Evolutionary conservation across 345 rosid genomes (phyloP).

Genomic region (Citrus sp.): DNA sequence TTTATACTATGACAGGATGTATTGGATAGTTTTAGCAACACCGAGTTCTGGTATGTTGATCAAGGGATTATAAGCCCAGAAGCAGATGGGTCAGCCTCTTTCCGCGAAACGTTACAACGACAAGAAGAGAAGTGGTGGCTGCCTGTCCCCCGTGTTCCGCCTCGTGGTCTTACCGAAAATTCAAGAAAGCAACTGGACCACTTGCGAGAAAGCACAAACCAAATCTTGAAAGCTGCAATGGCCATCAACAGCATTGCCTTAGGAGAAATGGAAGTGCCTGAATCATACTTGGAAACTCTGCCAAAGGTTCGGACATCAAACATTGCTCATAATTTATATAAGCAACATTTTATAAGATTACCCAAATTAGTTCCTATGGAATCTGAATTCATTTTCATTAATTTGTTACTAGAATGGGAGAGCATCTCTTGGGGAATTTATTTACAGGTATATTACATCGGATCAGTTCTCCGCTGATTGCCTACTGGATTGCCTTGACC

Average conservation of each 20-base stretch:
- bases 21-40: slow-evolving; percentile 62
- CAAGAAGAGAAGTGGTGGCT: slow-evolving; percentile 99
- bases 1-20: slow-evolving; percentile 51
- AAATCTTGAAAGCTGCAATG: slow-evolving; percentile 96
- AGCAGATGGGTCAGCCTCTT: slow-evolving; percentile 82
- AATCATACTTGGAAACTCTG: slow-evolving; percentile 76
- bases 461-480: slow-evolving; percentile 82
- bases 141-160: slow-evolving; percentile 90
- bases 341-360: neutral
- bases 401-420: slow-evolving; percentile 70
- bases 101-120: slow-evolving; percentile 66
- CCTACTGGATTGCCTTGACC: slow-evolving; percentile 85
- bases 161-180: slow-evolving; percentile 70
- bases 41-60: slow-evolving; percentile 96
- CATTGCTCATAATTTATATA: neutral
- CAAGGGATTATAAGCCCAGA: slow-evolving; percentile 84
- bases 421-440: slow-evolving; percentile 78
- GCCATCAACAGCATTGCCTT: slow-evolving; percentile 69
- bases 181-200: slow-evolving; percentile 77
- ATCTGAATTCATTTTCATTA: neutral
- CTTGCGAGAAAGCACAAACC: slow-evolving; percentile 70
- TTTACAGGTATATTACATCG: slow-evolving; percentile 74
- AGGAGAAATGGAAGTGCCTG: slow-evolving; percentile 93
- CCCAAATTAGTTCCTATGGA: neutral
- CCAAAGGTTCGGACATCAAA: slow-evolving; percentile 58